phyloP scores from a whole-genome alignment of 2,329 filamentous ascomycete species.

The Incumbomyces delicatus region DNA sequence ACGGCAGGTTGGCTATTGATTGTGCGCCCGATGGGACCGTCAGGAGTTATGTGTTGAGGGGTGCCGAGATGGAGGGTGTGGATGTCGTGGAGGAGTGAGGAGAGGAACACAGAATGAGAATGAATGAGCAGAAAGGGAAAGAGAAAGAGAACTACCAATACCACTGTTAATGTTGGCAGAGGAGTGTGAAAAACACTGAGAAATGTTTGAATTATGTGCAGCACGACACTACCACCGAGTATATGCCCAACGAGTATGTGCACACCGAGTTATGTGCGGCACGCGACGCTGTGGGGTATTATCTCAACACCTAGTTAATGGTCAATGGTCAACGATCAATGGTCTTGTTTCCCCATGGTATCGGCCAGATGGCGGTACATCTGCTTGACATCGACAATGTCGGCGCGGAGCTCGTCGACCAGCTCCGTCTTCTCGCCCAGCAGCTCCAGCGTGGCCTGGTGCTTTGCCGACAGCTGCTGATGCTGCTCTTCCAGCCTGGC shows the following conservation, averaged over 20 bases:
- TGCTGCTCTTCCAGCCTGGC: constrained; percentile 59
- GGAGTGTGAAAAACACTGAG: too few relatives aligned
- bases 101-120: neutral
- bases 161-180: too few relatives aligned
- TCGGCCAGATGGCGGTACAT: constrained; percentile 93
- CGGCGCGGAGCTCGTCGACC: constrained; percentile 79
- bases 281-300: too few relatives aligned
- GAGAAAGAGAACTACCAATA: neutral
- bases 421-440: constrained; percentile 93
- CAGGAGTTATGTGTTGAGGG: constrained; percentile 63
- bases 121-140: neutral
- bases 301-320: too few relatives aligned
- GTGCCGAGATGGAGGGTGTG: constrained; percentile 76
- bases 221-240: too few relatives aligned
- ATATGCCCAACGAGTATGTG: too few relatives aligned
- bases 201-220: too few relatives aligned
- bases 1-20: constrained; percentile 65
- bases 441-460: constrained; percentile 87
- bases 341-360: constrained; percentile 59
- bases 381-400: constrained; percentile 86
- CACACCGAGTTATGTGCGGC: too few relatives aligned
- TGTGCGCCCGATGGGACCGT: constrained; percentile 79
- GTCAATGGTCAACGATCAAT: neutral
- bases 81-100: constrained; percentile 35
- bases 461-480: constrained; percentile 60